Base-by-base conservation (phyloP, 1,139 yeast species). In the Pneumocystis murina region DNA sequence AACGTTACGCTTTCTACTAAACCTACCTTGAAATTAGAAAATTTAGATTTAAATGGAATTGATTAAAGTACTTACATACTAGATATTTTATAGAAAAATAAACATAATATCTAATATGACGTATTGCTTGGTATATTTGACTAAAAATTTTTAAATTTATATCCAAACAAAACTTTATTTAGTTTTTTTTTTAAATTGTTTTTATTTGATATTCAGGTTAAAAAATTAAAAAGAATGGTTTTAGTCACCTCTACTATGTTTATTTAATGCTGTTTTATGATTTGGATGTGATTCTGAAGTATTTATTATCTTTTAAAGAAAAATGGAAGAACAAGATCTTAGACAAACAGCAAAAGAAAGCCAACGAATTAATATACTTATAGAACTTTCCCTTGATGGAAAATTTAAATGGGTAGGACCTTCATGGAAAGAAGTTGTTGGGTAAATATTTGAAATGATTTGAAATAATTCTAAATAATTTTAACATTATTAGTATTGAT, bases 361-460 rank as follows among this genome's bases (percentile, higher is more conserved):
- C 8, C 55, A 48, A 12, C 55, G 55, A 12, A 48, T 48, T 12
- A 60, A 60, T 55, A 28, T 60, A 48, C 30, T 60, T 16, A 40
- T 60, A 48, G 62, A 60, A 8, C 57, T 60, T 30, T 36, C 41
- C 5, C 57, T 60, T 70, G 85, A 84, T 69, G 89, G 96, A n/a
- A 81, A 79, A 57, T 83, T 91, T 14, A 81, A 82, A 62, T 87
- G 87, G 72, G 72, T 90, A 40, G 82, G 91, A 66, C 80, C 80
- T 66, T 82, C 85, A 67, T 91, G 97, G 97, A 85, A 84, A 69
- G 72, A 80, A 7, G 79, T 90, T 10, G 85, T 84, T 20, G 77
- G 76, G 72, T 71, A 68, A 61, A 72, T 64, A 12, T 20, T 43
- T 57, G 28, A 20, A 24, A 7, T 63, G 16, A 8, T 14, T 12